Base-by-base conservation (phyloP, 2,329 filamentous ascomycete genomes). In the Aspergillus sp. region DNA sequence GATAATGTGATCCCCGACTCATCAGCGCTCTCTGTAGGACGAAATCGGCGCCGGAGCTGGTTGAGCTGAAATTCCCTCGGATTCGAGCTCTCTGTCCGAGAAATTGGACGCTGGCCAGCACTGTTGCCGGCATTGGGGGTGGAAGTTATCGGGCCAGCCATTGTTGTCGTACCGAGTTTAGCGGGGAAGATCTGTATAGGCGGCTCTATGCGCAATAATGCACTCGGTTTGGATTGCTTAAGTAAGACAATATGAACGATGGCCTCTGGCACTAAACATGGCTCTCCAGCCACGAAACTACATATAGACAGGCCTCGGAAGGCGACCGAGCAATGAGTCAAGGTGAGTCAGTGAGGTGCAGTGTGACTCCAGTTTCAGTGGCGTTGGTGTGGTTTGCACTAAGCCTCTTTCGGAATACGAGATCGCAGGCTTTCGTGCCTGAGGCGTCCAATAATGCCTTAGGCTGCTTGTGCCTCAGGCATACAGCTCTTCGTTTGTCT, bases 41-140 rank as follows among this genome's bases (percentile, higher is more conserved):
- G 75, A 72, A 86, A 93, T 34, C 90, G 83, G 61, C 85, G 84
- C 66, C 85, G 82, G 60, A 93, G 76, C 77, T 95, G 90, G 60
- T 83, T 83, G 51, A 93, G 75, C 71, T 95, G 89, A 69, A 91
- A 95, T 56, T 83, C 82, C 62, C 89, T 82, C 6, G 90, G 89
- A 69, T 92, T 85, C 59, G 86, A 80, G 30, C 78, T 72, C 73
- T 91, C 87, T 11, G 82, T 79, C 58, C 82, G 79, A 6, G 90
- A 85, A 2, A 89, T 77, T 11, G 90, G 90, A 68, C 86, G 88
- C 58, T 82, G 72, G 33, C 89, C 83, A 51, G 61, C 55, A 19
- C 45, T 56, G 19, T 58, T 40, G 45, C 51, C 6, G 8, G 46
- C 8, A 44, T 37, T 37, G 5, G 5, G 30, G 3, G n/a, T 60